These are phyloP conservation scores for Pythium dissotocum DNA, from an alignment of 352 stramenopile genomes.

Conservation along the genomic window DNA sequence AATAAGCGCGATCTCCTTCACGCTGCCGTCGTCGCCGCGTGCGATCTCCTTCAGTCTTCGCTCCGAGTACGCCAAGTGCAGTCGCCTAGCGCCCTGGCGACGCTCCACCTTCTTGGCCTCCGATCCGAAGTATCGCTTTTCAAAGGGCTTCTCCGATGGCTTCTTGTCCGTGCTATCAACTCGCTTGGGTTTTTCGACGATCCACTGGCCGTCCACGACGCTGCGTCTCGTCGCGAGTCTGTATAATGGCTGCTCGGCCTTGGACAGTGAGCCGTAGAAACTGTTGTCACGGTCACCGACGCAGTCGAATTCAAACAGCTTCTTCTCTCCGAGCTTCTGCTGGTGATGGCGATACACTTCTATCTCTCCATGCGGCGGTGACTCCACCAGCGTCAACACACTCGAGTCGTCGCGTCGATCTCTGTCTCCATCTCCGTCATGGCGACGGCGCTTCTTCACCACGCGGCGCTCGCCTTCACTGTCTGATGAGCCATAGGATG, in stretches of 20 bases:
- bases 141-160: not conserved
- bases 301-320: slow-evolving; percentile 69
- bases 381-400: slow-evolving; percentile 15
- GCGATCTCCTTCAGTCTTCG: slow-evolving; percentile 28
- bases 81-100: slow-evolving; percentile 39
- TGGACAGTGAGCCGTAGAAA: slow-evolving; percentile 67
- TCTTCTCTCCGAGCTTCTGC: slow-evolving; percentile 21
- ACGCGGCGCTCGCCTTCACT: not conserved
- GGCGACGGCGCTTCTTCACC: slow-evolving; percentile 7
- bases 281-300: slow-evolving; percentile 65
- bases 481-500: not conserved
- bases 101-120: slow-evolving; percentile 45
- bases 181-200: slow-evolving; percentile 11
- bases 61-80: slow-evolving; percentile 75
- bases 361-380: slow-evolving; percentile 10
- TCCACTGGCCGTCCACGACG: slow-evolving; percentile 49
- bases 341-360: slow-evolving; percentile 19
- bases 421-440: not conserved
- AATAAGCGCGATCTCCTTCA: slow-evolving; percentile 56
- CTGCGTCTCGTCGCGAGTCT: slow-evolving; percentile 49
- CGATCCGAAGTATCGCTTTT: slow-evolving; percentile 53
- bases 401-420: not conserved
- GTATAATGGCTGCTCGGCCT: slow-evolving; percentile 67
- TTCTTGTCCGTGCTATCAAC: not conserved
- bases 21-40: not conserved